Evolutionary conservation across 805 yeast species (phyloP), one percentile per base, ranked within the genome.

Genomic region (Ogataea paraovalis): DNA sequence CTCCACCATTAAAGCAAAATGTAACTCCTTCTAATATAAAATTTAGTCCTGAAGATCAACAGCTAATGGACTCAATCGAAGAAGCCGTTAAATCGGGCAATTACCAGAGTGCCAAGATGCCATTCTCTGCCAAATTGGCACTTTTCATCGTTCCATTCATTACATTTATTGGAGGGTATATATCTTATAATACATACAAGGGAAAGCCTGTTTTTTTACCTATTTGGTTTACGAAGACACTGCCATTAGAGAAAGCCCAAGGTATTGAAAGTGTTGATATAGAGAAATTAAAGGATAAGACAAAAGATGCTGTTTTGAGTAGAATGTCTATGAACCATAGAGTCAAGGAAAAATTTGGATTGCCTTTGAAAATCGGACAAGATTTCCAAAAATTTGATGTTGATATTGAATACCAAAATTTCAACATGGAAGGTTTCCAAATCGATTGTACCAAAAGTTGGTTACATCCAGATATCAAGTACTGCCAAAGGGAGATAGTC

Each of bases 121-220:
- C 68, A 3, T n/a, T 54, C 2, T 49, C 56, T 43, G 44, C 44
- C 37, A 50, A 56, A 30, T 21, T 58, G 14, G 57, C 54, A 19
- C 41, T 52, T 13, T 47, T 61, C 37, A 21, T 57, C 2, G 46
- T 56, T 12, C 66, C 68, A 18, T 43, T 59, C 12, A 18, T 53
- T 6, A 21, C 61, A 0, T 49, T 58, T 16, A 43, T 60, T 4
- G 55, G 59, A 1, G 64, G 66, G 0, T 64, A 62, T 39, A 51
- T 65, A 3, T 54, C 50, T 10, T 66, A 60, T 49, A 65, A 65
- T 46, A 60, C 66, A 0, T 46, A 43, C 21, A 49, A 64, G 16
- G 64, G 56, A 9, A 53, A 58, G 37, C 64, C 67, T 12, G 65
- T 63, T 0, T 67, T 65, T 42, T 49, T 68, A 34, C 72, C 72